Conservation (phyloP, 805 yeast genomes). For the Pichia deserticola region DNA sequence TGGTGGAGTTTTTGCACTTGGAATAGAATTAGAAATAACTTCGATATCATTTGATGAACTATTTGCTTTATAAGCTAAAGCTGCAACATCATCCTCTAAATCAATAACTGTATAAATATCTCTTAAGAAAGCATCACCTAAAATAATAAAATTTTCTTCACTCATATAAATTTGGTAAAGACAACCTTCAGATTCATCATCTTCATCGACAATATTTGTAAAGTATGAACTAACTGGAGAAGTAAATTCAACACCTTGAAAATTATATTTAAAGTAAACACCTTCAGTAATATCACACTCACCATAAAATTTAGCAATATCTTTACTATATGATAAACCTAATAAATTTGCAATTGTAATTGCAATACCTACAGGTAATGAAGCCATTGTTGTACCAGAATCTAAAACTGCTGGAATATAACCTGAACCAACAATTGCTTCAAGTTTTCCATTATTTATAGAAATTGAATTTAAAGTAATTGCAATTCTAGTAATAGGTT, state of each 20-base stretch:
- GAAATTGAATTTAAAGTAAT: slow-evolving; percentile 2
- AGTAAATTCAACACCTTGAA: slow-evolving; percentile 43
- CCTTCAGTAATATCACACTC: slow-evolving; percentile 28
- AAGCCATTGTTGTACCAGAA: slow-evolving; percentile 43
- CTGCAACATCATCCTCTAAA: slow-evolving; percentile 34
- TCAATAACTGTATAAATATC: slow-evolving; percentile 44
- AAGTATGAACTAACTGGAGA: slow-evolving; percentile 33
- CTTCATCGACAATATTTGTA: background rate
- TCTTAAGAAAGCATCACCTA: slow-evolving; percentile 42
- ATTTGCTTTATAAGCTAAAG: slow-evolving; percentile 34
- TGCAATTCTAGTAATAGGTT: slow-evolving; percentile 1
- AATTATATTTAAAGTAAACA: slow-evolving; percentile 32
- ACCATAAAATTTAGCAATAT: slow-evolving; percentile 36
- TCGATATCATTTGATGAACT: background rate
- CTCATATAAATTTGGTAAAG: slow-evolving; percentile 29
- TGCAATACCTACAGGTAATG: slow-evolving; percentile 29
- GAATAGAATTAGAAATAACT: background rate
- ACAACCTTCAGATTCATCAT: slow-evolving; percentile 24
- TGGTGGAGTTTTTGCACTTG: background rate
- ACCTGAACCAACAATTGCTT: slow-evolving; percentile 2
- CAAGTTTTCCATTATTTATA: background rate
- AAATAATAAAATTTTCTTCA: slow-evolving; percentile 25
- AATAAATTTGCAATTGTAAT: slow-evolving; percentile 21
- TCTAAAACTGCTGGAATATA: slow-evolving; percentile 34
- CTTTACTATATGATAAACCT: slow-evolving; percentile 33